These are phyloP conservation scores for Psilocybe sp. DNA, from an alignment of 768 basidiomycete species.

Conservation along the genomic window DNA sequence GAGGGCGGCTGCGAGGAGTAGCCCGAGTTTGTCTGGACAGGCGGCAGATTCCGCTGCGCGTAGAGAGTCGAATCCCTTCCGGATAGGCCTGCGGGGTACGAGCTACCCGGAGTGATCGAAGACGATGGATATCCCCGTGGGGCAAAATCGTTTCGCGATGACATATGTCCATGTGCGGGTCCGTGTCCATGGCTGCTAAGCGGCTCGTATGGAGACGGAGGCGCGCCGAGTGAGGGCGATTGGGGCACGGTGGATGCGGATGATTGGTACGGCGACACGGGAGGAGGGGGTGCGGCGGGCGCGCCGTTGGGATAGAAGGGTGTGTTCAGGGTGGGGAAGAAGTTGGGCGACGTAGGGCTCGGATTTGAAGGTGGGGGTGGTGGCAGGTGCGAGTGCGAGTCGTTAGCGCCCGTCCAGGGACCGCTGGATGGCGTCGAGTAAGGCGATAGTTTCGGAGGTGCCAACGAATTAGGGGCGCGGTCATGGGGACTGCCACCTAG, in stretches of 20 bases:
- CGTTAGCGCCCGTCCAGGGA: conserved; percentile 15
- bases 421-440: conserved; percentile 3
- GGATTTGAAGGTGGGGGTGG: conserved; percentile 8
- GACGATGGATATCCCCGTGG: conserved; percentile 14
- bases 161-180: conserved; percentile 8
- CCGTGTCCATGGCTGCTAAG: conserved; percentile 2
- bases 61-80: conserved; percentile 20
- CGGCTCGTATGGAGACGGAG: conserved; percentile 11
- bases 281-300: conserved; percentile 13
- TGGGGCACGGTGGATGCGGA: conserved; percentile 13
- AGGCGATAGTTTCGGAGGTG: too few species aligned
- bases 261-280: conserved; percentile 24
- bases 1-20: conserved; percentile 22
- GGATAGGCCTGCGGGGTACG: conserved; percentile 10
- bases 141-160: conserved; percentile 13
- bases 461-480: neutral
- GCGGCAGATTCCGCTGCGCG: conserved; percentile 23
- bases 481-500: conserved; percentile 10
- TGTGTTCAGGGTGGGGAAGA: conserved; percentile 54
- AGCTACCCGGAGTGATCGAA: conserved; percentile 12
- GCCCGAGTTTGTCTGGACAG: conserved; percentile 22
- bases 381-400: conserved; percentile 1
- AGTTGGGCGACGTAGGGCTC: conserved; percentile 20
- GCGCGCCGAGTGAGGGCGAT: conserved; percentile 8
- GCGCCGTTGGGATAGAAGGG: conserved; percentile 50